These are phyloP conservation scores for Daldinia vernicosa DNA, from an alignment of 495 filamentous ascomycete species.

Conservation along the genomic window DNA sequence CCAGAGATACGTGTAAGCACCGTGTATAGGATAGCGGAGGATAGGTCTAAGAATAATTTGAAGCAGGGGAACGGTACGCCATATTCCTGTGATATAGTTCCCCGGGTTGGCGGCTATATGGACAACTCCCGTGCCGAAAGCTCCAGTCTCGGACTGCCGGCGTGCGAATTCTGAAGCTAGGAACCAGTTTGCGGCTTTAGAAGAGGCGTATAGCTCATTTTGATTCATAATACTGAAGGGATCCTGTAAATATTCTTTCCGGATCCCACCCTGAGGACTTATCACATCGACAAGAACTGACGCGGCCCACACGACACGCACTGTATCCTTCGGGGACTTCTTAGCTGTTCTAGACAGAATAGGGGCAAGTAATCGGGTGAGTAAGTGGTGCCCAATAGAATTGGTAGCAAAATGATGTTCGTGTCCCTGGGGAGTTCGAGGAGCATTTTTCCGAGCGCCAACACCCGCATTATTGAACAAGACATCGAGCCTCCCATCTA, in stretches of 20 bases:
- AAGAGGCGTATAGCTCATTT: too few species aligned
- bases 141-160: too few species aligned
- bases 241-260: too few species aligned
- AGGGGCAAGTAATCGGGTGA: constrained; percentile 53
- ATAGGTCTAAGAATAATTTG: background rate
- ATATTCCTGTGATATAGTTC: background rate
- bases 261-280: too few species aligned
- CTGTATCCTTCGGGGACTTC: constrained; percentile 17
- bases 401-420: constrained; percentile 52
- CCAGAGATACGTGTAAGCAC: background rate
- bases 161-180: too few species aligned
- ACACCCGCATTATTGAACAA: constrained; percentile 58
- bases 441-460: constrained; percentile 6
- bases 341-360: constrained; percentile 38
- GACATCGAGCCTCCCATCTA: constrained; percentile 33
- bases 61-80: background rate
- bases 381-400: constrained; percentile 47
- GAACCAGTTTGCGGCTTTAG: too few species aligned
- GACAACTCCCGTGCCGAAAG: background rate
- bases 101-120: background rate
- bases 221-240: too few species aligned
- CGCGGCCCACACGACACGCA: background rate
- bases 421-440: constrained; percentile 49
- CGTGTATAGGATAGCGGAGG: background rate
- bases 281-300: too few species aligned